Conservation (phyloP, 2,329 filamentous ascomycete genomes). For the Trichophaea hybrida region DNA sequence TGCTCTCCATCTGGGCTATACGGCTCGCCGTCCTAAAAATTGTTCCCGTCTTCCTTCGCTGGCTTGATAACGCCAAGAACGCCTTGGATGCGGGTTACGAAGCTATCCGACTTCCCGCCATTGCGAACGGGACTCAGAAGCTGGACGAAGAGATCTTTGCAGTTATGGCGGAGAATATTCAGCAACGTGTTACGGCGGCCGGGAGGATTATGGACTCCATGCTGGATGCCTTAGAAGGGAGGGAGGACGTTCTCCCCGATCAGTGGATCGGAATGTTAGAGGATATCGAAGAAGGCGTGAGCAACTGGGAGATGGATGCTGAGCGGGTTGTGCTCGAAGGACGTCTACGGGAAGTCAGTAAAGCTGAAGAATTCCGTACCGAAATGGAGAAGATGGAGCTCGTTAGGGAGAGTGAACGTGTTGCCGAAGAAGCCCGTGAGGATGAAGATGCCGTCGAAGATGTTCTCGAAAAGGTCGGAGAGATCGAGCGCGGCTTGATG, state of each 20-base stretch:
- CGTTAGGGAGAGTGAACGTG: conserved; percentile 16
- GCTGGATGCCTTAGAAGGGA: conserved; percentile 73
- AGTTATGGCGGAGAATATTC: conserved; percentile 35
- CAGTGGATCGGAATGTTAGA: conserved; percentile 81
- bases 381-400: conserved; percentile 28
- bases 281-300: conserved; percentile 58
- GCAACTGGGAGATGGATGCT: conserved; percentile 64
- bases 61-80: conserved; percentile 51
- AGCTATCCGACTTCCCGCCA: conserved; percentile 25
- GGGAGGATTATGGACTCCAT: conserved; percentile 67
- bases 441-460: conserved; percentile 13
- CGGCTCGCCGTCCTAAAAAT: conserved; percentile 61
- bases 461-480: conserved; percentile 19
- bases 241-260: conserved; percentile 70
- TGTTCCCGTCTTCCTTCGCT: conserved; percentile 52
- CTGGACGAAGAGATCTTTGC: conserved; percentile 19
- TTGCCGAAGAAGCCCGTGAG: conserved; percentile 11
- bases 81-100: conserved; percentile 36
- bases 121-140: conserved; percentile 21
- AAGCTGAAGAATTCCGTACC: conserved; percentile 14
- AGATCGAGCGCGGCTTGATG: conserved; percentile 18
- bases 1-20: conserved; percentile 66
- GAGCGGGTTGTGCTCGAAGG: conserved; percentile 58
- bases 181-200: conserved; percentile 52
- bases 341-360: conserved; percentile 7